phyloP scores from a whole-genome alignment of 164 flowering plant genomes.

The Aristolochia contorta region DNA sequence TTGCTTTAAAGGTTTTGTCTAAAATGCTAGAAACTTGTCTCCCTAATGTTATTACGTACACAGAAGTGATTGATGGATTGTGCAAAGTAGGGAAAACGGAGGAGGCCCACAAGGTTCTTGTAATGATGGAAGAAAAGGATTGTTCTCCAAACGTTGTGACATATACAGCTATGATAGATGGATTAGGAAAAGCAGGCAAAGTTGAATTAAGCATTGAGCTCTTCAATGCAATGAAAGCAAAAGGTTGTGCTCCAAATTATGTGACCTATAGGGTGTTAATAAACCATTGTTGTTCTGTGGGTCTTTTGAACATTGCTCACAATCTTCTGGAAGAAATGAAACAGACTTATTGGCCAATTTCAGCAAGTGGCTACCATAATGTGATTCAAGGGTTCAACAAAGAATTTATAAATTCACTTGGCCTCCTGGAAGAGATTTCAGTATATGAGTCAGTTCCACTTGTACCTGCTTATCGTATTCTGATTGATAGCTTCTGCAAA shows the following conservation, averaged over 20 bases:
- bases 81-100: conserved; percentile 82
- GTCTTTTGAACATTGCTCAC: conserved; percentile 63
- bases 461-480: conserved; percentile 46
- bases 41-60: conserved; percentile 85
- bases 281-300: conserved; percentile 61
- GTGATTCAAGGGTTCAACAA: conserved; percentile 79
- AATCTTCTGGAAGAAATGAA: conserved; percentile 83
- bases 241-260: conserved; percentile 88
- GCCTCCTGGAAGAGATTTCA: conserved; percentile 52
- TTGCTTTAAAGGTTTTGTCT: conserved; percentile 68
- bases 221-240: conserved; percentile 46
- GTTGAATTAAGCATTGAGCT: conserved; percentile 57
- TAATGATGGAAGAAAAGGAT: conserved; percentile 88
- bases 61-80: conserved; percentile 86
- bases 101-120: conserved; percentile 70
- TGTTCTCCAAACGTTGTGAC: conserved; percentile 86
- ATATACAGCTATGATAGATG: conserved; percentile 91
- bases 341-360: conserved; percentile 80
- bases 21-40: conserved; percentile 83
- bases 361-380: conserved; percentile 43
- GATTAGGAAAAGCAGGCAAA: conserved; percentile 73
- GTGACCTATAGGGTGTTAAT: conserved; percentile 75
- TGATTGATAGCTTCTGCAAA: conserved; percentile 65
- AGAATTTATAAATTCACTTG: conserved; percentile 61
- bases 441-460: conserved; percentile 35